A percentile compares a stretch with the other conserved stretches of the same genome.
Evolutionary conservation across 2,329 filamentous ascomycete species (phyloP).

Genomic region (Penicillium sp.): DNA sequence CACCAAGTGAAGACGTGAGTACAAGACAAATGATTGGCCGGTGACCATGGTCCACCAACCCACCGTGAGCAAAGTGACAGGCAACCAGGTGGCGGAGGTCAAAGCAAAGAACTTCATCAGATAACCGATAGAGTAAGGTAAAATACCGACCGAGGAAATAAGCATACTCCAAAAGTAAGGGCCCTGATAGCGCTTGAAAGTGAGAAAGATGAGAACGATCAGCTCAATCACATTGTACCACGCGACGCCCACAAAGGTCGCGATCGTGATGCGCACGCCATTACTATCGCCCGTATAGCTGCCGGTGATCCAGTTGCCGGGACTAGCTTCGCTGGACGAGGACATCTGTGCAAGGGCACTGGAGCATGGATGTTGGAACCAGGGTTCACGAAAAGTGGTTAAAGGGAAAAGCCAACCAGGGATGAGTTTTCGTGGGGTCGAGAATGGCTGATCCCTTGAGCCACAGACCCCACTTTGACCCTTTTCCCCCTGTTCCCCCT

Average conservation of each 20-base stretch:
- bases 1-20: slow-evolving; percentile 60
- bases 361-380: neutral
- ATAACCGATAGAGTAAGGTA: slow-evolving; percentile 41
- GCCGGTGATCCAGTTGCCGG: slow-evolving; percentile 29
- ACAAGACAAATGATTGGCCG: slow-evolving; percentile 60
- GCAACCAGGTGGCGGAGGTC: slow-evolving; percentile 24
- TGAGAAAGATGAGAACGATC: slow-evolving; percentile 48
- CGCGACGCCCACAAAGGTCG: slow-evolving; percentile 28
- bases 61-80: slow-evolving; percentile 44
- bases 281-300: slow-evolving; percentile 27
- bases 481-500: neutral
- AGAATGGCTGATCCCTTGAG: neutral
- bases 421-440: slow-evolving; percentile 10
- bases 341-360: slow-evolving; percentile 15
- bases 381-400: neutral
- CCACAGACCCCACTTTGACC: neutral
- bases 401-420: neutral
- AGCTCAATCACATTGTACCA: slow-evolving; percentile 45
- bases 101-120: slow-evolving; percentile 29
- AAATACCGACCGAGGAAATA: slow-evolving; percentile 44
- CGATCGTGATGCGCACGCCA: slow-evolving; percentile 30
- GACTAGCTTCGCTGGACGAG: slow-evolving; percentile 25
- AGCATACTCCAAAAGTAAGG: slow-evolving; percentile 54
- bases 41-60: slow-evolving; percentile 61
- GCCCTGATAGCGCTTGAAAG: slow-evolving; percentile 49